phyloP scores from a whole-genome alignment of 2,329 filamentous ascomycete species.

The Arthrobotrys sphaeroides region DNA sequence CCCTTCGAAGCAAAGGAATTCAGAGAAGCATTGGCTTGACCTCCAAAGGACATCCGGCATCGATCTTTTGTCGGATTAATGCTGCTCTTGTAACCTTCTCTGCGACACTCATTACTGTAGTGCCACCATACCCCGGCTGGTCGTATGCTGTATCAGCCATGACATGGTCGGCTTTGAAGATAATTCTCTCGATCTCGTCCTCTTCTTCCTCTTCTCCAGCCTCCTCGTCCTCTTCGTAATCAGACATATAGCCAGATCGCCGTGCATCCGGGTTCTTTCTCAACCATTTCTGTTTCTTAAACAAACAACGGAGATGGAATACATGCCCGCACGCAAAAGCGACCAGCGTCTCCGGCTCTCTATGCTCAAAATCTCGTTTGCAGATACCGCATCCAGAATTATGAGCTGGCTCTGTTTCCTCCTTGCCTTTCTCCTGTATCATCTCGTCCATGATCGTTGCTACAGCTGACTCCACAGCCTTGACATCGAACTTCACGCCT shows the following conservation, averaged over 20 bases:
- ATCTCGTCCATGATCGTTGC: constrained; percentile 56
- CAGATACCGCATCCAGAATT: constrained; percentile 37
- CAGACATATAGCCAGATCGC: constrained; percentile 29
- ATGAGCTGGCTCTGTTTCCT: constrained; percentile 59
- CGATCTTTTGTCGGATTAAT: constrained; percentile 75
- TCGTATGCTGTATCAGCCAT: constrained; percentile 50
- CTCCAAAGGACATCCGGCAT: constrained; percentile 70
- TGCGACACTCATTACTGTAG: constrained; percentile 70
- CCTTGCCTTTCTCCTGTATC: constrained; percentile 56
- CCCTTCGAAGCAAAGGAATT: background rate
- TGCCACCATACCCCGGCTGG: constrained; percentile 39
- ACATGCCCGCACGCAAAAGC: constrained; percentile 85
- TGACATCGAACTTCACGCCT: constrained; percentile 87
- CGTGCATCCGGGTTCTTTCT: constrained; percentile 36
- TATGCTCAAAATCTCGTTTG: constrained; percentile 55
- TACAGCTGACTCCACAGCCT: constrained; percentile 39
- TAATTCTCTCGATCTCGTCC: constrained; percentile 44
- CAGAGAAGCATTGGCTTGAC: constrained; percentile 56
- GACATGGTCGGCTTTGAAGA: constrained; percentile 43
- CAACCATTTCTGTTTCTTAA: constrained; percentile 62
- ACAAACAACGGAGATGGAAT: constrained; percentile 78
- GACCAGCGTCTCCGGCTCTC: constrained; percentile 76
- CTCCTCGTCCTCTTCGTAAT: constrained; percentile 42
- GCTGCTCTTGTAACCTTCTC: constrained; percentile 88
- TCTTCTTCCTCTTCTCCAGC: constrained; percentile 63